Base-by-base conservation (phyloP, 2,329 filamentous ascomycete species). In the Cadophora luteo-olivacea region DNA sequence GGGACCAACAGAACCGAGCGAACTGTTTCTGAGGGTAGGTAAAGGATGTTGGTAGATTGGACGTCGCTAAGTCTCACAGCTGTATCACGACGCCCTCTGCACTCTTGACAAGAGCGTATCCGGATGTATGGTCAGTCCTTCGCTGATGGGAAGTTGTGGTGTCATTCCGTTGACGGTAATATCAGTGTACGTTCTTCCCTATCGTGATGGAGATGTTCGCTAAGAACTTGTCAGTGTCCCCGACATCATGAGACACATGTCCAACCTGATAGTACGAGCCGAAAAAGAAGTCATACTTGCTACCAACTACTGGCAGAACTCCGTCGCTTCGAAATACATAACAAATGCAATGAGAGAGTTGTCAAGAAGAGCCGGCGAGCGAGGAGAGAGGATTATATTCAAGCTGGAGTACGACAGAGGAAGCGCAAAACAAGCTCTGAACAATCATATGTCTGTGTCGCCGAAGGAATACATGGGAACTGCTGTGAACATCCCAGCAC, bases 371-470 rank as follows among this genome's bases (percentile, higher is more conserved):
- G 90, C 89, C 0, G 88, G 87, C 0, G 81, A 82, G 62, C 81
- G 87, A 25, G 86, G 86, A 0, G 77, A 81, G 19, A 86, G 83
- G 64, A 83, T 92, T 0, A 84, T 92, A 0, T 85, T 94, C 68
- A 94, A 93, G 76, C 81, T 95, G 70, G 87, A 94, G 74, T 94
- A 93, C 77, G 92, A 94, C 77, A 85, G 90, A 11, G 91, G 90
- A 9, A 87, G 86, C n/a, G 79, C 87, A 1, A 87, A 86, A 68
- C 91, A 93, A 77, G 79, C 88, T 0, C 72, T 89, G 49, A 86
- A 91, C n/a, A 87, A 90, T 9, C 91, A 92, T 69, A 85, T 90
- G 49, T 75, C 82, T 0, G 87, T 93, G 5, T 73, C 81, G 0
- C 84, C 86, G 55, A 83, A 84, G 38, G 85, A 86, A 14, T 93